Percentiles rank a stretch among this genome's conserved stretches.
phyloP scores from a whole-genome alignment of 2,329 filamentous ascomycete genomes.

The Nemania sp. region DNA sequence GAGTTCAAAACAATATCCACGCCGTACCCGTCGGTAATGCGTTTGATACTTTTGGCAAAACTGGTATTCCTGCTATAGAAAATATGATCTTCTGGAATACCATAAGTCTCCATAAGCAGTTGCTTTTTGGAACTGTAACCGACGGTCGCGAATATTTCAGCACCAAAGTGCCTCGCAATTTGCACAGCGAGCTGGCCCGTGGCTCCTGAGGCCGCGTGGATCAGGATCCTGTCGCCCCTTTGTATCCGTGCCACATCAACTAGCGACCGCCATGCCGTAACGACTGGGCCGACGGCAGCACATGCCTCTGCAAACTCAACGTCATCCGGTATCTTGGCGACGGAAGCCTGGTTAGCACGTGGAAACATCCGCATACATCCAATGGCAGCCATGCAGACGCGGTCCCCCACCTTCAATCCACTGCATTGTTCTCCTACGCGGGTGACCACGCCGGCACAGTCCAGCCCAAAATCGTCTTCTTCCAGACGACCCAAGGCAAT shows the following conservation, averaged over 20 bases:
- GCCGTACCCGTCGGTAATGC: conserved; percentile 46
- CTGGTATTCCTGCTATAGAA: conserved; percentile 43
- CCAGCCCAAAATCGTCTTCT: too few species aligned
- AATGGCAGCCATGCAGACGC: too few species aligned
- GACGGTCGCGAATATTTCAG: conserved; percentile 41
- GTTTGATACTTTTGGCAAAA: conserved; percentile 48
- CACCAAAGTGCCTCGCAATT: conserved; percentile 19
- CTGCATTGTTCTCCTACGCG: too few species aligned
- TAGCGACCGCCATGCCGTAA: conserved; percentile 50
- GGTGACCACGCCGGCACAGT: too few species aligned
- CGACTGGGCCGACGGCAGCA: conserved; percentile 49
- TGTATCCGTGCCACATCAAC: conserved; percentile 46
- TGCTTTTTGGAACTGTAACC: conserved; percentile 41
- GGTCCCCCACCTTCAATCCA: too few species aligned
- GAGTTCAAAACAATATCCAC: conserved; percentile 34
- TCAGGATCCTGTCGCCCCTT: conserved; percentile 41
- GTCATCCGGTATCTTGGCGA: conserved; percentile 50
- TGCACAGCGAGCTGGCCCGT: conserved; percentile 36
- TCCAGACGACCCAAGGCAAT: too few species aligned
- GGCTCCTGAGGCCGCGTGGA: conserved; percentile 41
- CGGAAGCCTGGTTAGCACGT: too few species aligned
- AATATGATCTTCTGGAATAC: conserved; percentile 50
- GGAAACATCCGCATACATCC: too few species aligned
- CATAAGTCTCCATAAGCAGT: conserved; percentile 47
- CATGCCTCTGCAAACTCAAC: conserved; percentile 52